These are phyloP conservation scores for Clonostachys sp. DNA, from an alignment of 2,329 filamentous ascomycete species.

Conservation along the genomic window DNA sequence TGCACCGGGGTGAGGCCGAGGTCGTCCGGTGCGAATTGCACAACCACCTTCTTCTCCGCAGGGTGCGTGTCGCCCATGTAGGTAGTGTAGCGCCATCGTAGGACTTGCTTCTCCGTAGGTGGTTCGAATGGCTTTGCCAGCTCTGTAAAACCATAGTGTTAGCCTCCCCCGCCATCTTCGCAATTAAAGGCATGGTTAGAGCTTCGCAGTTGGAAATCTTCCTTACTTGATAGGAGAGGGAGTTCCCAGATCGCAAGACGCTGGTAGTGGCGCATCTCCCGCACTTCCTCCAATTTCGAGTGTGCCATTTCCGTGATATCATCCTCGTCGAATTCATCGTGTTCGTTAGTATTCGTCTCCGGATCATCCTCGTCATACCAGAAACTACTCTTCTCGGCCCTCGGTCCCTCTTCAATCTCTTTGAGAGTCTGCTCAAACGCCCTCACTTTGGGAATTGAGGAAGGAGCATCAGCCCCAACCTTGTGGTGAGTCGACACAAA, in stretches of 20 bases:
- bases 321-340: conserved; percentile 68
- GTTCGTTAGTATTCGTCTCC: conserved; percentile 44
- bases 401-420: conserved; percentile 21
- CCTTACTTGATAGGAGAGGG: conserved; percentile 81
- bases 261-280: conserved; percentile 85
- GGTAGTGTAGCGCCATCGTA: conserved; percentile 94
- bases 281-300: conserved; percentile 79
- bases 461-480: conserved; percentile 10
- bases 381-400: conserved; percentile 31
- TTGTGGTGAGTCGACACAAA: conserved; percentile 18
- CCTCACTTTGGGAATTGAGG: conserved; percentile 10
- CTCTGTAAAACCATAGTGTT: conserved; percentile 44
- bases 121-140: conserved; percentile 76
- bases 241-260: conserved; percentile 92
- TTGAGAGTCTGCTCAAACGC: conserved; percentile 20
- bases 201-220: background rate
- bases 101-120: conserved; percentile 62
- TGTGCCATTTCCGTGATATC: conserved; percentile 83
- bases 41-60: conserved; percentile 86
- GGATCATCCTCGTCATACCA: conserved; percentile 46
- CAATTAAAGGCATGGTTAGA: background rate
- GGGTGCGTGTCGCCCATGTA: conserved; percentile 95
- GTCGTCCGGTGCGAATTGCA: conserved; percentile 78
- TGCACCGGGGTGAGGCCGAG: conserved; percentile 65
- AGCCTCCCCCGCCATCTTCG: background rate